A percentile compares a stretch with the other conserved stretches of the same genome.
Conservation (phyloP, 129 eudicot genomes). For the Chrysanthemum lavandulifolium region DNA sequence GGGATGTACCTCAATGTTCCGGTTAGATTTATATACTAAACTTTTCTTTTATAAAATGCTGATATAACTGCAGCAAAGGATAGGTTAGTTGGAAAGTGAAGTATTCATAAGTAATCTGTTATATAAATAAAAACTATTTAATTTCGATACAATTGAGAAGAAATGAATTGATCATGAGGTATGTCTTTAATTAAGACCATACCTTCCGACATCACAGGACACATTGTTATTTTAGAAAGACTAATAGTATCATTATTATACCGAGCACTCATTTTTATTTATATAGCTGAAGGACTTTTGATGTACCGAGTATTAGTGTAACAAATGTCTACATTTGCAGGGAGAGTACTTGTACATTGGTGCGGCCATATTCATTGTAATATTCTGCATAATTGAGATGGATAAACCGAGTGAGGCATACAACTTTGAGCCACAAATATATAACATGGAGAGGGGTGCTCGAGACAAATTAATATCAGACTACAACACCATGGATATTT, state of each 20-base stretch:
- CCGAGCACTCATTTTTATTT: too few relatives aligned
- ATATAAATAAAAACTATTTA: too few relatives aligned
- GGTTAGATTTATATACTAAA: slow-evolving; percentile 37
- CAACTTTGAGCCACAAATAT: slow-evolving; percentile 91
- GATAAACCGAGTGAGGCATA: slow-evolving; percentile 90
- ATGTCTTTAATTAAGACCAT: too few relatives aligned
- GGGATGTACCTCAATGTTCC: slow-evolving; percentile 91
- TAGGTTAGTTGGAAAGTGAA: too few relatives aligned
- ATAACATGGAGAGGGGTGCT: slow-evolving; percentile 84
- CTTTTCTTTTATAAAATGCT: slow-evolving; percentile 1
- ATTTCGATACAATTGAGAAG: too few relatives aligned
- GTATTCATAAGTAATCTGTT: too few relatives aligned
- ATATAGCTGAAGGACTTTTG: not conserved
- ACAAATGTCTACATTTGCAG: slow-evolving; percentile 34
- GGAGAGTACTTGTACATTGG: slow-evolving; percentile 95
- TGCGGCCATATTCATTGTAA: slow-evolving; percentile 68
- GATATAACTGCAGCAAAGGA: too few relatives aligned
- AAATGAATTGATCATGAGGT: too few relatives aligned
- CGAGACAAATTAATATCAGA: slow-evolving; percentile 89
- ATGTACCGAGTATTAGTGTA: not conserved
- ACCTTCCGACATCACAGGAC: too few relatives aligned
- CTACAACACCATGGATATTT: slow-evolving; percentile 91
- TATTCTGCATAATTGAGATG: slow-evolving; percentile 90
- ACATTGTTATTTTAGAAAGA: too few relatives aligned
- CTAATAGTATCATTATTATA: too few relatives aligned